Evolutionary conservation across 2,329 filamentous ascomycete species (phyloP), one percentile per base, ranked within the genome.

Genomic region (Aspergillus spinulosporus): DNA sequence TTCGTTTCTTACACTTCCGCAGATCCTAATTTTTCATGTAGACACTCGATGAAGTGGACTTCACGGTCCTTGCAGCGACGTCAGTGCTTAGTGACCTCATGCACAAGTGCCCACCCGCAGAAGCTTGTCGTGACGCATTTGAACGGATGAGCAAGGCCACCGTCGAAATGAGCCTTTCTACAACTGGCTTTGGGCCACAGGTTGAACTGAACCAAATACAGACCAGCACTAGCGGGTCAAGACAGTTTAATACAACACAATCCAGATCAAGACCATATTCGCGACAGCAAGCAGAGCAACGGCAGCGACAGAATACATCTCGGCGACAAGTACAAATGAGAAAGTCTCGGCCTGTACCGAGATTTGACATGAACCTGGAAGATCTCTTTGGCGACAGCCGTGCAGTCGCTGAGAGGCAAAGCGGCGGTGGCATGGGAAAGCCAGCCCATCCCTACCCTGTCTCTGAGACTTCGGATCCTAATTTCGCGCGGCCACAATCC

Each of bases 121-220:
- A 97, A 78, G 91, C 92, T 9, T 97, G 93, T 72, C 86, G 92
- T 12, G 92, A 97, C 71, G 92, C 94, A 0, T 97, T 97, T 70
- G 90, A 96, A 66, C 85, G 93, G 39, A 97, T 96, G 78, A 92
- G 90, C 66, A 96, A 94, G 76, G 92, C 92, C 8, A 97, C 93
- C 0, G 89, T 97, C 49, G 90, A 93, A 69, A 97, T 97, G 92
- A 92, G 90, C 64, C 88, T 92, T 71, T 90, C 88, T 1, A 93
- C 88, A 1, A 92, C 89, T 14, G 90, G 90, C 0, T 95, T 95
- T 62, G 90, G 89, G 32, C 72, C 72, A 4, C 73, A 73, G 52
- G 68, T 72, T 21, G 70, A 71, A 31, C 61, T 70, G 45, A 63
- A 59, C 29, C 66, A 62, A 21, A 56, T 64, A 14, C 61, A 67